phyloP scores from a whole-genome alignment of 2,329 filamentous ascomycete genomes.

The Alternaria sp. region DNA sequence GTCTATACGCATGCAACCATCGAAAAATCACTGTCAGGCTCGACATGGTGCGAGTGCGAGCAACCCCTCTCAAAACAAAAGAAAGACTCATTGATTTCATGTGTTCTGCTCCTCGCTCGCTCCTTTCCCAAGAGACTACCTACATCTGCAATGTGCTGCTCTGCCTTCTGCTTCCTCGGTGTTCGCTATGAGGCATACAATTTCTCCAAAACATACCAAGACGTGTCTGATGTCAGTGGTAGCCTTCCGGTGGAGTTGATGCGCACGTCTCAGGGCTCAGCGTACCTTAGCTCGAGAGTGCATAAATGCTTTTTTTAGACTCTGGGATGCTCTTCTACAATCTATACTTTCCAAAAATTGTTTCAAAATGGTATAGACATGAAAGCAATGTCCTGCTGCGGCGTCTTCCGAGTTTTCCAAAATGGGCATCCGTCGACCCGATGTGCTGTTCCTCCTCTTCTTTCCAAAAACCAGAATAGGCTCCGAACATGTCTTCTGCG shows the following conservation, averaged over 20 bases:
- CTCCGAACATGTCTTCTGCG: too few species aligned
- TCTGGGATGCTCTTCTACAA: too few species aligned
- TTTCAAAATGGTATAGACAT: too few species aligned
- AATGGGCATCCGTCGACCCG: too few species aligned
- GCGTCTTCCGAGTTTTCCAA: not conserved
- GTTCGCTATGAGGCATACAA: not conserved
- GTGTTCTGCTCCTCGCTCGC: not conserved
- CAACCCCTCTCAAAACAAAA: not conserved
- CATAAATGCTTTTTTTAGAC: too few species aligned
- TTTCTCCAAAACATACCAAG: too few species aligned
- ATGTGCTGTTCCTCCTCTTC: not conserved
- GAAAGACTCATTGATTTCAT: not conserved
- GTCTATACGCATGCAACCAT: not conserved
- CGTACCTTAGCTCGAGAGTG: fast-evolving
- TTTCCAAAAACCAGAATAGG: fast-evolving
- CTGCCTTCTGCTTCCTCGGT: not conserved
- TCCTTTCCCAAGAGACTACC: not conserved
- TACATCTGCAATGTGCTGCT: not conserved
- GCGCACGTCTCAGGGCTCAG: fast-evolving
- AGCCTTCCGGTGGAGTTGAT: not conserved
- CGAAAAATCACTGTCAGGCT: not conserved
- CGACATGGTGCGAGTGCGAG: not conserved
- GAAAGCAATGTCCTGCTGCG: too few species aligned
- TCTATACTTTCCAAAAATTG: too few species aligned
- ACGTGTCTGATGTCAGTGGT: too few species aligned